Conservation (phyloP, 495 filamentous ascomycete species). For the Hamigera avellanea region DNA sequence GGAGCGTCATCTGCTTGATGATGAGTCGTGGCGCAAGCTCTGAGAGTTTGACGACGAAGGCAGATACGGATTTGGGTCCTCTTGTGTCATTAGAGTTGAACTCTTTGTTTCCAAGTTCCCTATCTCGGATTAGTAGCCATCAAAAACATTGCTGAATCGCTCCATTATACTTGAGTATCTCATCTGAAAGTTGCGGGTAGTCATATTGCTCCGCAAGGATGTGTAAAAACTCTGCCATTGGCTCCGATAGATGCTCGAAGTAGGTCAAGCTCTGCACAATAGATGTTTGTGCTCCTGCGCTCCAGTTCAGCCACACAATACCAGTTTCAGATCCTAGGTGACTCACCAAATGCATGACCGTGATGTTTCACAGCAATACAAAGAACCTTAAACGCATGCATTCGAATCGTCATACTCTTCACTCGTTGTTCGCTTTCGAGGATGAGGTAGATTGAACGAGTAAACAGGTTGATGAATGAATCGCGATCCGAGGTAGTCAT, state of each 20-base stretch:
- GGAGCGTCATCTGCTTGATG: conserved; percentile 90
- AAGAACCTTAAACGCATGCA: conserved; percentile 94
- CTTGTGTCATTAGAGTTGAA: conserved; percentile 93
- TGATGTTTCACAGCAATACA: conserved; percentile 98
- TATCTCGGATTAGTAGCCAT: conserved; percentile 19
- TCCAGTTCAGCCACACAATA: conserved; percentile 7
- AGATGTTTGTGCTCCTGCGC: conserved; percentile 85
- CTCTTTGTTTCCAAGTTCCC: conserved; percentile 92
- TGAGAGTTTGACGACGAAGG: conserved; percentile 91
- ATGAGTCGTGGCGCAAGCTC: conserved; percentile 84
- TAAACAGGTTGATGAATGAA: conserved; percentile 87
- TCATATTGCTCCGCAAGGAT: conserved; percentile 97
- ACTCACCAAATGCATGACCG: conserved; percentile 85
- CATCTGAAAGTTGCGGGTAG: conserved; percentile 89
- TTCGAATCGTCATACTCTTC: conserved; percentile 81
- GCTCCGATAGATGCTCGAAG: conserved; percentile 94
- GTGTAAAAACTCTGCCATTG: conserved; percentile 97
- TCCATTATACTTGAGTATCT: conserved; percentile 55
- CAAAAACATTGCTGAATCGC: neutral
- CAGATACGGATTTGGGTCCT: conserved; percentile 96
- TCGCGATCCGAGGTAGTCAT: conserved; percentile 93
- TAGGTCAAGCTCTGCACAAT: conserved; percentile 96
- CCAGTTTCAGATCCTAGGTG: neutral
- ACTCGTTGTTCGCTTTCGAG: conserved; percentile 89
- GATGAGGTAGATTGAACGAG: conserved; percentile 84